A percentile compares a stretch with the other conserved stretches of the same genome.
These are phyloP conservation scores for Phytophthora hibernalis DNA, from an alignment of 352 stramenopile species.

Conservation along the genomic window DNA sequence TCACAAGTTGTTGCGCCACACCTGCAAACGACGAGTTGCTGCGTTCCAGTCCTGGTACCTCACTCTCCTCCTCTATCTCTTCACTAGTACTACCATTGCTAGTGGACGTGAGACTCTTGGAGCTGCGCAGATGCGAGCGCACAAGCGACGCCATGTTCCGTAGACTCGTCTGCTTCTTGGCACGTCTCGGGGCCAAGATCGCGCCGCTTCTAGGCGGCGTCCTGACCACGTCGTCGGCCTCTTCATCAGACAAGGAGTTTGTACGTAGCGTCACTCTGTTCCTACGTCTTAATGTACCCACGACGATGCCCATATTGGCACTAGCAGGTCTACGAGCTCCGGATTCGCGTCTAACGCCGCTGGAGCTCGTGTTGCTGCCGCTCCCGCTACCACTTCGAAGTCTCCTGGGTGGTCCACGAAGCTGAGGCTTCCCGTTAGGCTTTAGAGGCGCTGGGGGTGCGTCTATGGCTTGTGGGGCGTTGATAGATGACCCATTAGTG, in stretches of 20 bases:
- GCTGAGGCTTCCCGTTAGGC: constrained; percentile 19
- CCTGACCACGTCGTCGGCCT: constrained; percentile 32
- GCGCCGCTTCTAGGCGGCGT: constrained; percentile 14
- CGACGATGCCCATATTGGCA: constrained; percentile 48
- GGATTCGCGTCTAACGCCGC: constrained; percentile 22
- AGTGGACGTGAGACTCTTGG: constrained; percentile 24
- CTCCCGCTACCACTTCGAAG: constrained; percentile 65
- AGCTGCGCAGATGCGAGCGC: constrained; percentile 64
- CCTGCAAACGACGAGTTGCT: constrained; percentile 72
- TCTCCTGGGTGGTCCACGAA: constrained; percentile 44
- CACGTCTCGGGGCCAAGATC: constrained; percentile 21
- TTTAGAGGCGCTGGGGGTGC: constrained; percentile 26
- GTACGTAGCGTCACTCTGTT: constrained; percentile 38
- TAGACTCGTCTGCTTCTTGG: constrained; percentile 60
- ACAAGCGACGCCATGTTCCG: constrained; percentile 72
- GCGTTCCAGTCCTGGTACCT: constrained; percentile 17
- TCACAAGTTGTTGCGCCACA: constrained; percentile 80
- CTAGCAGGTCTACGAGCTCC: constrained; percentile 35
- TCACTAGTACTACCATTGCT: constrained; percentile 1
- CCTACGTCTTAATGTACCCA: constrained; percentile 46
- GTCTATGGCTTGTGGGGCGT: background rate
- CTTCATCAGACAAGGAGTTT: constrained; percentile 41
- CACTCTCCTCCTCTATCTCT: constrained; percentile 7
- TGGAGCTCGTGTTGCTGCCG: constrained; percentile 43
- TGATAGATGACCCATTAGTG: background rate